Base-by-base conservation (phyloP, 441 rosid species). In the Pelargonium exstipulatum region DNA sequence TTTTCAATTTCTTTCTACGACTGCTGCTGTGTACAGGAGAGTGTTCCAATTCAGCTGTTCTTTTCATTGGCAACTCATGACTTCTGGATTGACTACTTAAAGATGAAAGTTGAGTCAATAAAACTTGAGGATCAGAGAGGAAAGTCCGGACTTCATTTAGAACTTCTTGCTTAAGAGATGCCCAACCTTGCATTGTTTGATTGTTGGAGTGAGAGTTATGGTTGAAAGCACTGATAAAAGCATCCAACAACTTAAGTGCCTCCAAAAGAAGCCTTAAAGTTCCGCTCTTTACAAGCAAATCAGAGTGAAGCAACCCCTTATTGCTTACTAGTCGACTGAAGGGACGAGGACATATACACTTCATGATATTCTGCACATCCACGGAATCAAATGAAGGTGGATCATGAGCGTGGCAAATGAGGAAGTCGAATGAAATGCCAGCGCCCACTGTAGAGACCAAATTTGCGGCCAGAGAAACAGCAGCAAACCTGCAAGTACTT, bases 251-350 rank as follows among this genome's bases (percentile, higher is more conserved):
- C 86, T 84, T 86, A 74, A 92, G 73, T 18, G 78, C 77, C 83
- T 95, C 96, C 77, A 83, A 77, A 74, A 95, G 87, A 79, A 95
- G 88, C 79, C 91, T 84, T 77, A 95, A 77, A 69, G 93, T 88
- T 78, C 88, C 96, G 82, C 88, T 89, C 75, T 85, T 92, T 76
- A 92, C 93, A 67, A 89, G 82, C 79, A 84, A 79, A 77, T 92
- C 88, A 51, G 88, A 82, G 80, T 92, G 93, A 73, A 88, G 99
- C 83, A 95, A 78, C 72, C 99, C 97, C 85, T 84, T 90, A 67
- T 79, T 92, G 84, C 90, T 81, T 26, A 81, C 81, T 12, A 95
- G 80, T 74, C 96, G 85, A 81, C 90, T 79, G 70, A 90, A 86
- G 70, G 93, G 79, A 55, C 85, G 86, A 61, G 97, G 92, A 78